Evolutionary conservation across 2,329 filamentous ascomycete species (phyloP), one percentile per base, ranked within the genome.

Genomic region (Stemphylium vesicarium): DNA sequence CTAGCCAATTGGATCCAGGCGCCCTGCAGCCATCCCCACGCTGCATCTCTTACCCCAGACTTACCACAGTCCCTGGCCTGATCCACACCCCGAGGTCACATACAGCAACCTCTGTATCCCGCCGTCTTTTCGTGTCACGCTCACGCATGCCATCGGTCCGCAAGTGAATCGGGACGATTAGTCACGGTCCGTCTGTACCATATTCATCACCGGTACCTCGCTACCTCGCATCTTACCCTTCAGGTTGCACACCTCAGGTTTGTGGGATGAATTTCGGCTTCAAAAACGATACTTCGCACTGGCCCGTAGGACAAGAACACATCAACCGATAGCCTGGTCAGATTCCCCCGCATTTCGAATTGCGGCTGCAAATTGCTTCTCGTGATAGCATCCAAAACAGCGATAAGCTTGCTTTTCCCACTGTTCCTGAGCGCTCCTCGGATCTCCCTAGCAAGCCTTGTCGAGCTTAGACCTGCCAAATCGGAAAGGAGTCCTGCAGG

Each of bases 241-340:
- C 33, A 37, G 36, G 12, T 36, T 33, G 40, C 40, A 49, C 32
- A 20, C 31, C 20, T 13, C 46, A 50, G 40, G 36, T 45, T 48
- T 58, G 65, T 67, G 73, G 72, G 51, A 77, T 77, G 75, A 77
- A 77, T 68, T 68, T 68, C 61, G 63, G 65, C 65, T 77, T 77
- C 66, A 77, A 77, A 60, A 75, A 75, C 67, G 57, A 75, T 59
- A 70, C 60, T 44, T 75, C 73, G 57, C 74, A 77, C 67, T 79
- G 77, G 76, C 76, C 76, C 59, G 75, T 77, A 39, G 77, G 77
- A 77, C 77, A 78, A 73, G 76, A 78, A 64, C 71, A 75, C 63
- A 76, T 78, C 69, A 78, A 79, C 61, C 73, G 76, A 61, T 68
- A 68, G 56, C 22, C 33, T 46, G 41, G 45, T 56, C 50, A 36